These are phyloP conservation scores for Zygosaccharomyces sapae DNA, from an alignment of 1,139 yeast species.

Conservation along the genomic window DNA sequence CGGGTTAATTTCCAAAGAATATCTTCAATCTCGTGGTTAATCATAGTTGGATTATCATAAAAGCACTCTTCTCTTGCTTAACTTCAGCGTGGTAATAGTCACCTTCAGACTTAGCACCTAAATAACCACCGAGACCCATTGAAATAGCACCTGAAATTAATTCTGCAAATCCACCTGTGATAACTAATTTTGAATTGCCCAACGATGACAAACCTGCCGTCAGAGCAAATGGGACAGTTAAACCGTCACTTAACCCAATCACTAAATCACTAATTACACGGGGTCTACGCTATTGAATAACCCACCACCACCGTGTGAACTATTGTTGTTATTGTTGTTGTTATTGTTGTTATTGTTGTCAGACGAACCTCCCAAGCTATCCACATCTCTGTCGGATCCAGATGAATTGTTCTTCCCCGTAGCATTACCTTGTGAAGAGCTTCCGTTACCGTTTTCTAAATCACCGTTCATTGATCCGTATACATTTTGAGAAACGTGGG, in stretches of 20 bases:
- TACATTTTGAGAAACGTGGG: no score
- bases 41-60: slow-evolving; percentile 56
- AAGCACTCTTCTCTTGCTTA: slow-evolving; percentile 63
- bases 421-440: no score
- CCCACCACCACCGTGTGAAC: slow-evolving; percentile 12
- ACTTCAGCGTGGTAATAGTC: slow-evolving; percentile 71
- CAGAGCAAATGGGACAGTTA: slow-evolving; percentile 80
- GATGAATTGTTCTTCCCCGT: slow-evolving; percentile 6
- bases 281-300: slow-evolving; percentile 47
- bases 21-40: slow-evolving; percentile 65
- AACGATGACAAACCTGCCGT: slow-evolving; percentile 77
- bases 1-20: slow-evolving; percentile 56
- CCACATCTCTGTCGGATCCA: slow-evolving; percentile 13
- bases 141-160: slow-evolving; percentile 78
- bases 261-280: slow-evolving; percentile 77
- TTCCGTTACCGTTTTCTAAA: slow-evolving; percentile 11
- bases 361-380: slow-evolving; percentile 4
- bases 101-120: slow-evolving; percentile 75
- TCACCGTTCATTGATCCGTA: slow-evolving; percentile 15
- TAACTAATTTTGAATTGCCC: slow-evolving; percentile 72
- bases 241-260: slow-evolving; percentile 75
- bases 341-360: background rate
- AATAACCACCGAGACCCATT: slow-evolving; percentile 80
- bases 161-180: slow-evolving; percentile 85
- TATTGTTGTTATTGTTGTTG: no score